These are phyloP conservation scores for Logfia minima DNA, from an alignment of 129 eudicot genomes.

Conservation along the genomic window DNA sequence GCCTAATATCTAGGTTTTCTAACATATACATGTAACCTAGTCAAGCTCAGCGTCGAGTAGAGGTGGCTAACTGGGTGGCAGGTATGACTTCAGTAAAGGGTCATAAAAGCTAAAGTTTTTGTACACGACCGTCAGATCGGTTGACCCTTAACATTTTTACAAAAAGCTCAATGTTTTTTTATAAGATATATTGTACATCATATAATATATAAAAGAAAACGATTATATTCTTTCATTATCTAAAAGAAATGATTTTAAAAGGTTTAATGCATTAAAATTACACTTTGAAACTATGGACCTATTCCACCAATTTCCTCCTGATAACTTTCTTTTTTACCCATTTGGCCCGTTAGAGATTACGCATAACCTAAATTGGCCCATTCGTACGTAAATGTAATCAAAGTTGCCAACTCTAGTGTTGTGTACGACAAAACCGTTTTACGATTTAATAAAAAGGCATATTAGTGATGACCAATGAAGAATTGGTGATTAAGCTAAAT, in stretches of 20 bases:
- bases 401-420: not conserved
- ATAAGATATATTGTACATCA: not conserved
- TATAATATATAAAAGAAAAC: not conserved
- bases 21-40: not conserved
- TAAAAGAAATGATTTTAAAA: not conserved
- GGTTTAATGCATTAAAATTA: not conserved
- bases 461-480: constrained; percentile 3
- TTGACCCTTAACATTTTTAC: not conserved
- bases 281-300: not conserved
- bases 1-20: not conserved
- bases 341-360: not conserved
- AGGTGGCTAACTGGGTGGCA: not conserved
- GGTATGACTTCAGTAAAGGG: not conserved
- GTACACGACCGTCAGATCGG: not conserved
- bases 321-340: not conserved
- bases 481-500: not conserved
- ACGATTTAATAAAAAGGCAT: not conserved
- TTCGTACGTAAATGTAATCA: not conserved
- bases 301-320: not conserved
- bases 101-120: not conserved
- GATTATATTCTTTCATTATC: not conserved
- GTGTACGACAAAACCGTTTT: not conserved
- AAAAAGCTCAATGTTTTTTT: not conserved
- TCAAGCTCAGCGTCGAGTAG: not conserved
- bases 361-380: not conserved